Conservation (phyloP, 139 green algal species). For the Pleodorina starrii region DNA sequence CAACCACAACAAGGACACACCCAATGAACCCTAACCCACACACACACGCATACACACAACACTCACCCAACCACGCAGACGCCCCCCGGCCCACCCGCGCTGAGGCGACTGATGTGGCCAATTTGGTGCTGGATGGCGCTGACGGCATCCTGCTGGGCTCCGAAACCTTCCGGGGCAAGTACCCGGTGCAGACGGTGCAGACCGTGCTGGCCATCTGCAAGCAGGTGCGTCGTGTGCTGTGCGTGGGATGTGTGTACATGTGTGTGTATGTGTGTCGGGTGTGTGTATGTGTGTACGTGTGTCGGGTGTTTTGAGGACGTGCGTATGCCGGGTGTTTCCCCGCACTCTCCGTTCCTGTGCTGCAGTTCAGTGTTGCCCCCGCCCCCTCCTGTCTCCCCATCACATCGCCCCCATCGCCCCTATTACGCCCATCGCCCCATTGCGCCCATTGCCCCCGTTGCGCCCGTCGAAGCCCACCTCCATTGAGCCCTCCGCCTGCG, state of each 20-base stretch:
- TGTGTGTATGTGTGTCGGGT: not conserved
- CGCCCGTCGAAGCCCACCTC: no score
- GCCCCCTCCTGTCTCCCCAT: not conserved
- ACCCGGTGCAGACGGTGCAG: slow-evolving; percentile 54
- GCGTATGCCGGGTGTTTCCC: no score
- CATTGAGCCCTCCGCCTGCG: no score
- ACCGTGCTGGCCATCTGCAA: slow-evolving; percentile 72
- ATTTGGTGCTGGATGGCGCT: slow-evolving; percentile 92
- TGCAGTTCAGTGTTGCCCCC: no score
- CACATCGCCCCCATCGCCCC: not conserved
- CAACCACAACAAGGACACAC: no score
- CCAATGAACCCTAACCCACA: not conserved
- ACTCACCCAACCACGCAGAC: slow-evolving; percentile 36
- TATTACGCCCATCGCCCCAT: no score
- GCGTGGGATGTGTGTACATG: not conserved
- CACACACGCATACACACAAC: not conserved
- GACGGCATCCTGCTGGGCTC: slow-evolving; percentile 85
- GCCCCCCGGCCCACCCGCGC: slow-evolving; percentile 79
- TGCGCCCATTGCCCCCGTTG: no score
- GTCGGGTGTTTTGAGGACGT: no score
- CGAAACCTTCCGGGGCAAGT: slow-evolving; percentile 89
- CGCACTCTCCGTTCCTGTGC: not conserved
- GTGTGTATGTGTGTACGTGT: not conserved
- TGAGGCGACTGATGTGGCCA: slow-evolving; percentile 95
- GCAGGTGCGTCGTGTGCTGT: no score